Percentiles rank a stretch among this genome's conserved stretches.
phyloP scores from a whole-genome alignment of 495 filamentous ascomycete genomes.

The Penicillium longicatenatum region DNA sequence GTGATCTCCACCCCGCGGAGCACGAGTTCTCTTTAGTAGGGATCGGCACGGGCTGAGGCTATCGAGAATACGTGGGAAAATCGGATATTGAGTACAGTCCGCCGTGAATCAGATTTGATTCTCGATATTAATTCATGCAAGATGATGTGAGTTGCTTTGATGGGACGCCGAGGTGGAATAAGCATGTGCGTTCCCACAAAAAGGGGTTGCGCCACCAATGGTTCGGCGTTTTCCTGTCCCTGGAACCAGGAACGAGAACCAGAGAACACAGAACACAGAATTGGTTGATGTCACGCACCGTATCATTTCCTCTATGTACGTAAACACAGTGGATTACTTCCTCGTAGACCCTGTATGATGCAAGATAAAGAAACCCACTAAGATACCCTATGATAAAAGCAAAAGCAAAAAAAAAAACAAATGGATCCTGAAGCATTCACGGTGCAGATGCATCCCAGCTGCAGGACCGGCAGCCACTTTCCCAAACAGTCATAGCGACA shows the following conservation, averaged over 20 bases:
- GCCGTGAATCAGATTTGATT: not conserved
- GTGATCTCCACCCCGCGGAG: constrained; percentile 15
- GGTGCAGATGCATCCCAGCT: constrained; percentile 1
- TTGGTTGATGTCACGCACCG: constrained; percentile 5
- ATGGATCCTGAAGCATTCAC: not conserved
- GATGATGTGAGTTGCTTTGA: not conserved
- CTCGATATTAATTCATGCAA: not conserved
- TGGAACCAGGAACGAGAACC: constrained; percentile 11
- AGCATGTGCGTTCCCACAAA: constrained; percentile 2
- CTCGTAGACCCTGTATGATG: not conserved
- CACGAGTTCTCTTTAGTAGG: constrained; percentile 13
- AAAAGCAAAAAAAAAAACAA: not conserved
- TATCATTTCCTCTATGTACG: not conserved
- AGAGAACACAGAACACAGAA: not conserved
- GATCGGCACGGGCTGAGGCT: constrained; percentile 13
- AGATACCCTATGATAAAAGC: no score
- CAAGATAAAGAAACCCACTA: not conserved
- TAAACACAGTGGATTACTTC: not conserved
- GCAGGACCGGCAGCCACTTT: constrained; percentile 10
- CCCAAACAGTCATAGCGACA: not conserved
- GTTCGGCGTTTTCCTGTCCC: constrained; percentile 1
- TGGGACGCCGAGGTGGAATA: not conserved
- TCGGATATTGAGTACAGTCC: not conserved
- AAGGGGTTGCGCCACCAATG: constrained; percentile 4
- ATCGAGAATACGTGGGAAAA: not conserved